Evolutionary conservation across 2,329 filamentous ascomycete species (phyloP).

Genomic region (Cordyceps pruinosa): DNA sequence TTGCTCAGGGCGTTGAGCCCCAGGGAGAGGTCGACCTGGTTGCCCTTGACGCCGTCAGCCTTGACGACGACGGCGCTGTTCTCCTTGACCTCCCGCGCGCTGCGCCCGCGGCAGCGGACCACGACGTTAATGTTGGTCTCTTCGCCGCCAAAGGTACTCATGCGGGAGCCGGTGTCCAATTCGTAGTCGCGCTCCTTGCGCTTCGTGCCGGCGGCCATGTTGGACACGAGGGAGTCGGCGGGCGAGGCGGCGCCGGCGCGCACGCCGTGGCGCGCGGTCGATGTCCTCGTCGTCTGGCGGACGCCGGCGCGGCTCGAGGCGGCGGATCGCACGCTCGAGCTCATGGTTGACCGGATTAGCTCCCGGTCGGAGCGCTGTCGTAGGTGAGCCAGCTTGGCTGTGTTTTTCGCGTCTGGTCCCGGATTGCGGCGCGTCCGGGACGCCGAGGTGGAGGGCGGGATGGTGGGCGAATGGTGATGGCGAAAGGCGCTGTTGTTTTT

Average conservation of each 20-base stretch:
- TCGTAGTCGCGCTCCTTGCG: constrained; percentile 85
- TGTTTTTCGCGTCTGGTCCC: constrained; percentile 11
- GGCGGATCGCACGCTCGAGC: constrained; percentile 19
- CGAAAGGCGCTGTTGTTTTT: background rate
- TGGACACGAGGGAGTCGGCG: constrained; percentile 56
- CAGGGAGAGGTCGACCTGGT: constrained; percentile 80
- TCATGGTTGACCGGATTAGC: constrained; percentile 28
- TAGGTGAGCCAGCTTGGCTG: constrained; percentile 28
- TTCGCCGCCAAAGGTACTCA: constrained; percentile 33
- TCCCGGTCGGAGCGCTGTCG: constrained; percentile 33
- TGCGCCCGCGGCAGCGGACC: constrained; percentile 87
- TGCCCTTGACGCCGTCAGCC: constrained; percentile 83
- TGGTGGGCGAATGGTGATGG: background rate
- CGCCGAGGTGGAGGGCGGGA: background rate
- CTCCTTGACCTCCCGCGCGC: constrained; percentile 84
- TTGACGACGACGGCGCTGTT: constrained; percentile 90
- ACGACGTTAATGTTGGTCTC: constrained; percentile 98
- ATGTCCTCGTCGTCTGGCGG: constrained; percentile 19
- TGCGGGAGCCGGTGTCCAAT: constrained; percentile 33
- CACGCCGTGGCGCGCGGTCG: constrained; percentile 20
- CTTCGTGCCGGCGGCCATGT: constrained; percentile 59
- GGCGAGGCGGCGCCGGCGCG: constrained; percentile 54
- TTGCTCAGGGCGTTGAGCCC: constrained; percentile 88
- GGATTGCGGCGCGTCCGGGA: constrained; percentile 11
- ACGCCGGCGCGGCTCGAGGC: constrained; percentile 20